Evolutionary conservation across 2,329 filamentous ascomycete species (phyloP), one percentile per base, ranked within the genome.

Genomic region (Penicillium hordei): DNA sequence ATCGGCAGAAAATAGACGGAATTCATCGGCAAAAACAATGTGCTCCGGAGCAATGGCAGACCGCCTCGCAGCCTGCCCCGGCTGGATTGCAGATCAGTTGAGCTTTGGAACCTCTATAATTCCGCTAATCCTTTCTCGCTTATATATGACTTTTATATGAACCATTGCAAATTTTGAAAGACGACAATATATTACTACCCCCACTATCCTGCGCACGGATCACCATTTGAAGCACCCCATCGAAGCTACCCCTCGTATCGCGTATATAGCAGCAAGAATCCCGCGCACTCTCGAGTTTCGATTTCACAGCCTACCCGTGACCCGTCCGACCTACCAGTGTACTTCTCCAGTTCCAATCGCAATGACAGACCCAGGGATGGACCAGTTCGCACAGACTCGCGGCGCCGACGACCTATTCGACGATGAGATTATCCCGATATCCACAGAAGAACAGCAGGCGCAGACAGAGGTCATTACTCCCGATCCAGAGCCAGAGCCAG

Each of bases 321-420:
- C 25, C 15, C 12, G 2, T 12, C 39, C 25, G 3, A 27, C 9
- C 27, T 17, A n/a, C 8, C 15, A 25, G 15, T 13, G 1, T 12
- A 19, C 38, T 33, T 8, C 57, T 62, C 57, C 48, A 10, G 45
- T 54, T 17, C 34, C 54, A 39, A 51, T 40, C 13, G 29, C 43
- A 23, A 65, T 67, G 55, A 59, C 64, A 19, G 61, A 65, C 31
- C 46, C 58, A 25, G 59, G 54, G 6, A 76, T 80, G 69, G 79
- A 81, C 55, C 75, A 79, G 64, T 81, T 81, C 57, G 77, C 79
- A 27, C 79, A 81, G 55, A 81, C 79, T 2, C 75, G 79, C 23
- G 78, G 76, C 25, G 76, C 74, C n/a, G 79, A 81, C 59, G 78
- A 81, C 64, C 69, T 81, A 8, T 81, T 81, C 59, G 78, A 80